phyloP scores from a whole-genome alignment of 2,329 filamentous ascomycete species.

The Pseudocercospora macadamiae region DNA sequence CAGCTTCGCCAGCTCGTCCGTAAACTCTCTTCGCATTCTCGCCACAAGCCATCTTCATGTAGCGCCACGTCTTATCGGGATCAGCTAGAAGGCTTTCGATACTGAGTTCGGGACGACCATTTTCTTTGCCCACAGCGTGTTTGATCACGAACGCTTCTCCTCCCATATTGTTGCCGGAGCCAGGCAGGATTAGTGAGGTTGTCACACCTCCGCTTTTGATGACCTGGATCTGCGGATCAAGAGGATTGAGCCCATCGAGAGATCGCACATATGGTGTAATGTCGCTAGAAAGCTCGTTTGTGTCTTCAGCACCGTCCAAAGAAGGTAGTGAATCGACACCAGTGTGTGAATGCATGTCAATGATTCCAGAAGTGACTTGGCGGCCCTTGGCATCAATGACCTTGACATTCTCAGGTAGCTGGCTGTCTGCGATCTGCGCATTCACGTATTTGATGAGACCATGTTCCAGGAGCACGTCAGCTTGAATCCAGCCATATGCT shows the following conservation, averaged over 20 bases:
- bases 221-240: constrained; percentile 66
- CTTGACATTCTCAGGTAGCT: constrained; percentile 53
- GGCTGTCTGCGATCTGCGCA: constrained; percentile 45
- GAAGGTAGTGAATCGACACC: constrained; percentile 62
- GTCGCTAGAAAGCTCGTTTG: constrained; percentile 65
- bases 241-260: constrained; percentile 65
- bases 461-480: constrained; percentile 64
- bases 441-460: constrained; percentile 64
- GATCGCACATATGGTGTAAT: constrained; percentile 70
- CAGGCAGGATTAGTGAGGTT: constrained; percentile 67
- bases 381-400: constrained; percentile 63
- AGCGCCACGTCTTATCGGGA: constrained; percentile 66
- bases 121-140: constrained; percentile 62
- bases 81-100: constrained; percentile 67
- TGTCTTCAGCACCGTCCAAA: constrained; percentile 59
- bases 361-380: constrained; percentile 66
- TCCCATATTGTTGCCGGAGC: constrained; percentile 71
- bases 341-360: constrained; percentile 73
- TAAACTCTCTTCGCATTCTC: constrained; percentile 70
- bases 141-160: constrained; percentile 72
- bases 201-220: constrained; percentile 76
- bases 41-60: constrained; percentile 75
- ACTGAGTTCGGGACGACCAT: constrained; percentile 66
- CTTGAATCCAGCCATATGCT: constrained; percentile 62
- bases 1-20: constrained; percentile 56